Percentiles rank a stretch among this genome's conserved stretches.
These are phyloP conservation scores for Umbellularia californica DNA, from an alignment of 164 flowering plant species.

Conservation along the genomic window DNA sequence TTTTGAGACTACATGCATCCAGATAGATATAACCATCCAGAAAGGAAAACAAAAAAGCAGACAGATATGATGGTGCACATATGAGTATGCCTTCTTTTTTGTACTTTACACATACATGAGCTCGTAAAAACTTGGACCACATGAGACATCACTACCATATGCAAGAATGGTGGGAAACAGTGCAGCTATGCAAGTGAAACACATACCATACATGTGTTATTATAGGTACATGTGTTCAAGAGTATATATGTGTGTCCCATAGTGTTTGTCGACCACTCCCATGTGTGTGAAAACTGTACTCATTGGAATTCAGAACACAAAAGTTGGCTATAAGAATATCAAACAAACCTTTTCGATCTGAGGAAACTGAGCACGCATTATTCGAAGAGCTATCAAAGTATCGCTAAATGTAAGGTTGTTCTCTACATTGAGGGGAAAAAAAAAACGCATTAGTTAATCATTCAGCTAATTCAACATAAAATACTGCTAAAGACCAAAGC, in stretches of 20 bases:
- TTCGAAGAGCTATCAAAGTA: conserved; percentile 70
- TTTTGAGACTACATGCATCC: background rate
- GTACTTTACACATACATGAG: background rate
- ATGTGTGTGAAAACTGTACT: background rate
- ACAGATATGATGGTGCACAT: too few relatives aligned
- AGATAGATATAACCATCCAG: background rate
- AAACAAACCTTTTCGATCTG: conserved; percentile 54
- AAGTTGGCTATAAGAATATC: background rate
- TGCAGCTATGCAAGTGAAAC: background rate
- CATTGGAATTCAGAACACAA: background rate
- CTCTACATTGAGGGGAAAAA: conserved; percentile 31
- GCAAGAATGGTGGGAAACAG: background rate
- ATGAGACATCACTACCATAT: background rate
- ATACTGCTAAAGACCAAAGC: background rate
- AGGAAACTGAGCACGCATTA: conserved; percentile 91
- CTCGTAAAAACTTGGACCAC: background rate
- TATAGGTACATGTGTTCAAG: background rate
- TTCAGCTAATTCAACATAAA: background rate
- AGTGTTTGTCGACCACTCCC: background rate
- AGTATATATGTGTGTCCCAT: background rate
- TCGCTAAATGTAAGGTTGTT: conserved; percentile 66
- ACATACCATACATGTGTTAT: background rate
- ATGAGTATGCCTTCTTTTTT: too few relatives aligned
- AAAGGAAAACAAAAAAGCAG: too few relatives aligned
- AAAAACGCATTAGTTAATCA: background rate